These are phyloP conservation scores for Botrytis galanthina DNA, from an alignment of 2,329 filamentous ascomycete species.

Conservation along the genomic window DNA sequence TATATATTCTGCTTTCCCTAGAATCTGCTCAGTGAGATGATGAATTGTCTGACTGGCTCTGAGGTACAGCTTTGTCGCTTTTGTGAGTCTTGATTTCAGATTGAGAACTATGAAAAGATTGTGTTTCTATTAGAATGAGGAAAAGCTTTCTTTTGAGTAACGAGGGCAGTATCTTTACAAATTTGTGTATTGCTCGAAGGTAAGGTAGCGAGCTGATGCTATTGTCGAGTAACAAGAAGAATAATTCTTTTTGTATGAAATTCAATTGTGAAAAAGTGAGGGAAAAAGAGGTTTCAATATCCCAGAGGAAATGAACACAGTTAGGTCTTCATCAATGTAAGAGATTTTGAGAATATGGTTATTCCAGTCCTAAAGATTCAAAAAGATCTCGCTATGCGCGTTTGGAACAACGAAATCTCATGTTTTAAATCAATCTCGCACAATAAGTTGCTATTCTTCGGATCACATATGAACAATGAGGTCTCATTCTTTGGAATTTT, in stretches of 20 bases:
- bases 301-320: fast-evolving
- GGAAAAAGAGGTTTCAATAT: fast-evolving
- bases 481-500: not conserved
- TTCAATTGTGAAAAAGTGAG: not conserved
- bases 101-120: not conserved
- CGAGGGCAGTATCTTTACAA: not conserved
- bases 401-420: not conserved
- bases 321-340: no score
- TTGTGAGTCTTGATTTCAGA: not conserved
- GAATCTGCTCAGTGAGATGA: not conserved
- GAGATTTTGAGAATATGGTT: no score
- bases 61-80: no score
- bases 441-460: not conserved
- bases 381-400: not conserved
- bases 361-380: not conserved
- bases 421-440: not conserved
- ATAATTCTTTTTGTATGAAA: not conserved
- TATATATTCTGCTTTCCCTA: no score
- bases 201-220: not conserved
- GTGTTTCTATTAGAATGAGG: fast-evolving
- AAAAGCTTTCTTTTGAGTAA: not conserved
- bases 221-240: not conserved
- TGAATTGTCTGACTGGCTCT: not conserved
- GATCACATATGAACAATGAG: not conserved
- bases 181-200: not conserved